phyloP scores from a whole-genome alignment of 2,329 filamentous ascomycete genomes.

The Triangularia setosa region DNA sequence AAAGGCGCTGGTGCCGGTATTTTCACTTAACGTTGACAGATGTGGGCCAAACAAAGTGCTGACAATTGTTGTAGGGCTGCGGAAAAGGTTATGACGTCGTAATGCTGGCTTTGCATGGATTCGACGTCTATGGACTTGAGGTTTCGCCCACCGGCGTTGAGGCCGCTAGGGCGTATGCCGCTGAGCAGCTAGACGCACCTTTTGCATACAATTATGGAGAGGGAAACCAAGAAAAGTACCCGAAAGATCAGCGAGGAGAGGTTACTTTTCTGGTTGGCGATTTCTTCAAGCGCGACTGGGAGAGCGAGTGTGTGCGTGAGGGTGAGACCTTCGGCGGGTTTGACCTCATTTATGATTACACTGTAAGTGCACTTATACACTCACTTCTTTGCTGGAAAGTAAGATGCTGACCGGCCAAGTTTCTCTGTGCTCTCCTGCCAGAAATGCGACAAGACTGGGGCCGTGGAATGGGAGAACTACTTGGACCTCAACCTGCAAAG shows the following conservation, averaged over 20 bases:
- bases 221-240: neutral
- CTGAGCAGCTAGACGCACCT: conserved; percentile 1
- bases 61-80: neutral
- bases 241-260: conserved; percentile 28
- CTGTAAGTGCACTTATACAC: conserved; percentile 26
- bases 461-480: conserved; percentile 29
- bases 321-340: conserved; percentile 32
- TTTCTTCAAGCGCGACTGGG: conserved; percentile 44
- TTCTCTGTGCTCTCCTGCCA: conserved; percentile 32
- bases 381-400: neutral
- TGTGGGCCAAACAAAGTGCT: neutral
- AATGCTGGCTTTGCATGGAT: conserved; percentile 57
- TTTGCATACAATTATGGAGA: conserved; percentile 11
- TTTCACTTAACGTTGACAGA: neutral
- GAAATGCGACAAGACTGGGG: conserved; percentile 28
- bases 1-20: neutral
- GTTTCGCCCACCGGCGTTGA: conserved; percentile 35
- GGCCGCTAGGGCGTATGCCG: conserved; percentile 21
- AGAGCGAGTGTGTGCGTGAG: conserved; percentile 15
- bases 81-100: conserved; percentile 45
- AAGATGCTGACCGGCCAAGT: conserved; percentile 21
- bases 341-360: conserved; percentile 43
- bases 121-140: conserved; percentile 59
- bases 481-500: conserved; percentile 27
- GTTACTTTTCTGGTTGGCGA: conserved; percentile 45